phyloP scores from a whole-genome alignment of 2,329 filamentous ascomycete species.

The Cercospora janseana region DNA sequence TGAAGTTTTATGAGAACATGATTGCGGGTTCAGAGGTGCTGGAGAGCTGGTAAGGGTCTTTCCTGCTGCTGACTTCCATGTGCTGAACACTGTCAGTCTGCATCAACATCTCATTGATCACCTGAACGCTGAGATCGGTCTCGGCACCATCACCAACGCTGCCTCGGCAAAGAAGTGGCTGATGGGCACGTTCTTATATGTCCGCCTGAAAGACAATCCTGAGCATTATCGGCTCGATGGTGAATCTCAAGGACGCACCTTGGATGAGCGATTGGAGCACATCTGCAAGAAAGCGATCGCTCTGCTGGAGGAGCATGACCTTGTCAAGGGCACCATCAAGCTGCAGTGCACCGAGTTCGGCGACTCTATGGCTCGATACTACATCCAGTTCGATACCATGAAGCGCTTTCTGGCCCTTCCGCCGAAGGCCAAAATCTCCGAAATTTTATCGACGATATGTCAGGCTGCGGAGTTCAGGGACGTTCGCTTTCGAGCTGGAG shows the following conservation, averaged over 20 bases:
- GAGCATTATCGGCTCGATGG: slow-evolving; percentile 65
- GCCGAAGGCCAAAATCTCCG: slow-evolving; percentile 59
- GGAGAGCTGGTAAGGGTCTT: slow-evolving; percentile 60
- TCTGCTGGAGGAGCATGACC: slow-evolving; percentile 58
- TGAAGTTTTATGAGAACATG: slow-evolving; percentile 67
- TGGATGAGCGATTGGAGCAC: slow-evolving; percentile 64
- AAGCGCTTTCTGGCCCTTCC: slow-evolving; percentile 63
- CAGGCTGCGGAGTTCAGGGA: slow-evolving; percentile 71
- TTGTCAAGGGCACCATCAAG: slow-evolving; percentile 52
- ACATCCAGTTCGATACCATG: slow-evolving; percentile 78
- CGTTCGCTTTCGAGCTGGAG: slow-evolving; percentile 66
- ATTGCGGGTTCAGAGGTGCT: slow-evolving; percentile 69
- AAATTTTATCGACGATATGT: slow-evolving; percentile 65
- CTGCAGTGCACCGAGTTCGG: slow-evolving; percentile 70
- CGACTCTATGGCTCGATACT: slow-evolving; percentile 79
- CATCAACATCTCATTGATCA: slow-evolving; percentile 80
- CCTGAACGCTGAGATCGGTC: slow-evolving; percentile 76
- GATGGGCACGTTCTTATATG: slow-evolving; percentile 71
- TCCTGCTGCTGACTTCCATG: slow-evolving; percentile 2
- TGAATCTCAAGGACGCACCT: slow-evolving; percentile 48
- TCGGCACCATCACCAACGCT: slow-evolving; percentile 67
- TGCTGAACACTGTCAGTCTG: slow-evolving; percentile 39
- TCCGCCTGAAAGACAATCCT: slow-evolving; percentile 70
- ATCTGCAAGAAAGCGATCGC: slow-evolving; percentile 69
- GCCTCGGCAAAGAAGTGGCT: slow-evolving; percentile 71